Evolutionary conservation across 805 yeast genomes (phyloP).

Genomic region (Candida taoyuanica): DNA sequence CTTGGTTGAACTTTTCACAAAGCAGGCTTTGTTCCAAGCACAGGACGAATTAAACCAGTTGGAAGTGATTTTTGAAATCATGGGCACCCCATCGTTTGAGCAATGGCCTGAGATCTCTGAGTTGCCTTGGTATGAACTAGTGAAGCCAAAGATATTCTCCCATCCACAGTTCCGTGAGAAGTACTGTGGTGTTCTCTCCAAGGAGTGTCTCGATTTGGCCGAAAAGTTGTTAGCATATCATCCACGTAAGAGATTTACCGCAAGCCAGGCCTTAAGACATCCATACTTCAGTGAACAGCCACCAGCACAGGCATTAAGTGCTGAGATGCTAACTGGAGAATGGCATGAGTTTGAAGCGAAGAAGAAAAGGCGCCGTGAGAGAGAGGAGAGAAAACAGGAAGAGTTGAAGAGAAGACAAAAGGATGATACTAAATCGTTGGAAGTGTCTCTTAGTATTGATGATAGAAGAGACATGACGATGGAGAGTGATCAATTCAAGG

Average conservation of each 20-base stretch:
- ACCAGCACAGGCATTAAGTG: conserved; percentile 49
- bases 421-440: conserved; percentile 2
- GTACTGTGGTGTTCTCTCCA: conserved; percentile 40
- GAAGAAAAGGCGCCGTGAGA: conserved; percentile 41
- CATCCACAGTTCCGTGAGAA: conserved; percentile 35
- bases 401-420: conserved; percentile 13
- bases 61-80: conserved; percentile 64
- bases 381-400: conserved; percentile 22
- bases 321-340: conserved; percentile 63
- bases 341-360: conserved; percentile 98
- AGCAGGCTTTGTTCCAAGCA: conserved; percentile 80
- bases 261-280: conserved; percentile 65
- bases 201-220: conserved; percentile 63
- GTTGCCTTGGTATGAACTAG: conserved; percentile 90
- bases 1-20: conserved; percentile 72
- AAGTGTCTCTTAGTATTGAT: conserved; percentile 3
- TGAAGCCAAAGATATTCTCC: conserved; percentile 46
- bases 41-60: conserved; percentile 84
- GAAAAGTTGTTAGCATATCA: conserved; percentile 56
- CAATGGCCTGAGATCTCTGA: conserved; percentile 76
- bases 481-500: neutral
- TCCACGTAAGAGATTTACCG: conserved; percentile 64
- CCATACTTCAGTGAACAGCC: conserved; percentile 72
- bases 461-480: conserved; percentile 2
- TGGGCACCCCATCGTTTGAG: conserved; percentile 79